Percentiles rank a stretch among this genome's conserved stretches.
phyloP scores from a whole-genome alignment of 257 asterid species.

The Solanum etuberosum region DNA sequence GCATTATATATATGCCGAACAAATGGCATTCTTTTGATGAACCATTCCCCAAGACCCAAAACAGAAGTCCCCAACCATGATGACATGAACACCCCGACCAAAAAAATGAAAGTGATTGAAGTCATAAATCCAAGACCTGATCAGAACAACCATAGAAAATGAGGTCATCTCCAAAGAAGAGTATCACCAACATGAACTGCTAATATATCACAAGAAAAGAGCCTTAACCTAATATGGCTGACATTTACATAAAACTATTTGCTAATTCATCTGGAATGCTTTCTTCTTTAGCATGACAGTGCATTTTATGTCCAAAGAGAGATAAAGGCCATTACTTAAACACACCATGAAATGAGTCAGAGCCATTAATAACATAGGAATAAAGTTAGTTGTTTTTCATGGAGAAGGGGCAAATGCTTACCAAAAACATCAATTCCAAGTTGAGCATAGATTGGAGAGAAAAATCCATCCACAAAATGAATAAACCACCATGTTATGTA shows the following conservation, averaged over 20 bases:
- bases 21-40: conserved; percentile 36
- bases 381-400: background rate
- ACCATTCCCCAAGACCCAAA: conserved; percentile 33
- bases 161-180: background rate
- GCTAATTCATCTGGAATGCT: background rate
- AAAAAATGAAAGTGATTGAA: conserved; percentile 30
- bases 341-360: background rate
- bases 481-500: conserved; percentile 43
- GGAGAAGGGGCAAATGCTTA: conserved; percentile 5
- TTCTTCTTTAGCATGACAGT: background rate
- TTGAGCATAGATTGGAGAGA: conserved; percentile 31
- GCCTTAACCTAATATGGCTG: background rate
- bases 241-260: background rate
- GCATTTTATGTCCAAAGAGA: background rate
- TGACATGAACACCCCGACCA: conserved; percentile 40
- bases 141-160: background rate
- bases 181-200: background rate
- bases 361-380: background rate
- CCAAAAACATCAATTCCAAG: conserved; percentile 37
- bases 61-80: conserved; percentile 43
- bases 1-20: conserved; percentile 38
- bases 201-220: background rate
- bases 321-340: background rate
- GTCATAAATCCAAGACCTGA: conserved; percentile 37
- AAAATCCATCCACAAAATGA: conserved; percentile 38